These are phyloP conservation scores for Elsinoe arachidis DNA, from an alignment of 2,329 filamentous ascomycete genomes.

Conservation along the genomic window DNA sequence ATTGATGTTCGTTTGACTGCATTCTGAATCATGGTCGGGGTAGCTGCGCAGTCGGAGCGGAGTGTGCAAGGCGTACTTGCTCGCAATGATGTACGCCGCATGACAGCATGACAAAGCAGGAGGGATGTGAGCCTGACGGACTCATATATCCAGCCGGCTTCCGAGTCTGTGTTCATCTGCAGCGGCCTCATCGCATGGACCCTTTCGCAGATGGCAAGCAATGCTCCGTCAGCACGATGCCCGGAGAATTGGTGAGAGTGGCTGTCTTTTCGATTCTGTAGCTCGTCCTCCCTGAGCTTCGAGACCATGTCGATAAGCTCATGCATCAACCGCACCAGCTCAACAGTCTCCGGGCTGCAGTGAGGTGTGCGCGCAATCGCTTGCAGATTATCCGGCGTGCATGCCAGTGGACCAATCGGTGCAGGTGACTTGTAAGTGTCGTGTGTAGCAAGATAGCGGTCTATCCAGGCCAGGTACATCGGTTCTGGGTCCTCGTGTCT, in stretches of 20 bases:
- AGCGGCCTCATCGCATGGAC: neutral
- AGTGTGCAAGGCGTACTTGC: neutral
- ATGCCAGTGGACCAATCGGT: neutral
- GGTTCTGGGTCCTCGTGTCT: neutral
- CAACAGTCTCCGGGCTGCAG: neutral
- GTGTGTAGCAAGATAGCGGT: neutral
- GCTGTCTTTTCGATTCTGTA: neutral
- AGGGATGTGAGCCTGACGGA: constrained; percentile 22
- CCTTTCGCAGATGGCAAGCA: neutral
- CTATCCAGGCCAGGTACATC: constrained; percentile 4
- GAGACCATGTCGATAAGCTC: neutral
- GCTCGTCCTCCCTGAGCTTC: neutral
- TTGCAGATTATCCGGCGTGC: neutral
- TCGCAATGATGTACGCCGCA: constrained; percentile 19
- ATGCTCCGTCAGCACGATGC: too few relatives aligned
- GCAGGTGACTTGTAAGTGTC: neutral
- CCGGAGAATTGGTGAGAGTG: too few relatives aligned
- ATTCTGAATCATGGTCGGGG: constrained; percentile 19
- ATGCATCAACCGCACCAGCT: neutral
- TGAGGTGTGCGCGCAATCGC: neutral
- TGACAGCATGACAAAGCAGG: constrained; percentile 24
- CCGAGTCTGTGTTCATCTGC: neutral
- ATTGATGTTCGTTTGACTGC: constrained; percentile 22
- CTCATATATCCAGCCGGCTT: constrained; percentile 19
- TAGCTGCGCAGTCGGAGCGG: neutral